Base-by-base conservation (phyloP, 495 filamentous ascomycete genomes). In the Trichoderma erinaceum region DNA sequence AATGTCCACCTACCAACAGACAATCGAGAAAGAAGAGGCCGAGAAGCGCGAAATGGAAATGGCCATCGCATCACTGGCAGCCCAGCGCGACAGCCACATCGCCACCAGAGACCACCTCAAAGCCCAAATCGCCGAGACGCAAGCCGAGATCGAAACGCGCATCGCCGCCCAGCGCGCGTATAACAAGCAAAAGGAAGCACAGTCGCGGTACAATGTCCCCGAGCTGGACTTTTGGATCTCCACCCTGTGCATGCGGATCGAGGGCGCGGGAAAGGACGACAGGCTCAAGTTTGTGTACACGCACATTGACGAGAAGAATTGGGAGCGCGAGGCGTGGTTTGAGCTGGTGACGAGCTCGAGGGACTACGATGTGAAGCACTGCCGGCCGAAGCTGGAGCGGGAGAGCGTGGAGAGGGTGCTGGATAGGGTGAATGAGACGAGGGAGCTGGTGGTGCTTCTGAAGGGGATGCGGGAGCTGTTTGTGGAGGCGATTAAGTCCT, bases 211-310 rank as follows among this genome's bases (percentile, higher is more conserved):
- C 69, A 97, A 98, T 77, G 84, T 89, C 56, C 95, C 95, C 3
- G 95, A 99, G 76, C 82, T 98, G 48, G 89, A 92, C 48, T 98
- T 99, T 77, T 99, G 96, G 96, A 88, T 96, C 73, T 89, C 90
- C 67, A 92, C 92, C 75, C 80, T 99, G 69, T 90, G 94, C 68
- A 72, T 98, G 79, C 82, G 89, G 65, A 94, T 99, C 74, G 93
- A 98, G 75, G 95, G 95, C 4, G 90, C 90, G 0, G 94, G 94
- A 0, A 82, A 84, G 65, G 88, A 90, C 66, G 93, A 97, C 78
- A 83, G 91, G 46, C 81, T 99, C 69, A 96, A 93, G 77, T 96
- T 99, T 80, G 85, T 93, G 5, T 99, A 90, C 75, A 92, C 85
- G n/a, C 90, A 96, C 76, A 78, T 97, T 38, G 85, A 90, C 74